Evolutionary conservation across 306 rosid genomes (phyloP), one percentile per base, ranked within the genome.

Genomic region (Lathyrus aphaca): DNA sequence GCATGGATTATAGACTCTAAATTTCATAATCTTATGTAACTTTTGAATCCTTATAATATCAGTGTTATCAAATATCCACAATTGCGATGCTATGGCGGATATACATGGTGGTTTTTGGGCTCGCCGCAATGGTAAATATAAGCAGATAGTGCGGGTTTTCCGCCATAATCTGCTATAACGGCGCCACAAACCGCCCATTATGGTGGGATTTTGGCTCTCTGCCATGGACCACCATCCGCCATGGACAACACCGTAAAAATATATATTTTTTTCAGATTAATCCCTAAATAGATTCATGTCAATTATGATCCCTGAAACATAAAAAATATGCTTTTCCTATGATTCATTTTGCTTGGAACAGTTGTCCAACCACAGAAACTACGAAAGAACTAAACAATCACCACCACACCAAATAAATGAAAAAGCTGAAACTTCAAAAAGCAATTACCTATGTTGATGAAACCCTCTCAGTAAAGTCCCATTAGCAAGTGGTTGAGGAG

Each of bases 391-490:
- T 11, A 11, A 27, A 39, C 42, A 65, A 43, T 21, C 55, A 65
- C 17, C 53, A 65, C 13, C 51, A 37, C 45, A 35, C 29, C 18
- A 30, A 50, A 35, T 32, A 60, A 38, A 61, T 19, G 42, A 5
- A 19, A 66, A 53, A 46, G 4, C 54, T 5, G 71, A 76, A 46
- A 18, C 62, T 74, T 78, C 44, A 50, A 57, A 38, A 59, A 63
- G 8, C 46, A 37, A 74, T 74, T 75, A 86, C 89, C 85, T 79
- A 50, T 63, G 73, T 49, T 66, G 21, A 62, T 70, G 73, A 72
- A 69, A 79, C 75, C 80, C 75, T 51, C 45, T 61, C 15, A 63
- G 55, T 55, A 25, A 70, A 76, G 37, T 51, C 66, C 78, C 61
- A 18, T 66, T 65, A 53, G 56, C 38, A 59, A 39, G 11, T 68